Evolutionary conservation across 768 basidiomycete species (phyloP).

Genomic region (Termitomyces sp.): DNA sequence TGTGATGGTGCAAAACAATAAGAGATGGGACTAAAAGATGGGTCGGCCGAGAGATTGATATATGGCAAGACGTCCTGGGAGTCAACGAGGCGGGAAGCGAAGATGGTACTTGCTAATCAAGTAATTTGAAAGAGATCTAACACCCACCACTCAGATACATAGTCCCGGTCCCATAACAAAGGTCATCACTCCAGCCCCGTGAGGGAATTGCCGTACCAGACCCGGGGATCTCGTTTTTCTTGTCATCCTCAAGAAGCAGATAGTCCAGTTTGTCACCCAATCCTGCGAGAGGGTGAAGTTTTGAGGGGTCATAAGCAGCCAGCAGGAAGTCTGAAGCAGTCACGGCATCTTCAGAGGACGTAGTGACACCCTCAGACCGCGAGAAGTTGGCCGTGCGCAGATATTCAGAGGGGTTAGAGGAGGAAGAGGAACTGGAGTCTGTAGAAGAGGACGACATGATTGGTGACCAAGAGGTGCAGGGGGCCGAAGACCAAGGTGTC

Average conservation of each 20-base stretch:
- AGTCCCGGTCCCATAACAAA: conserved; percentile 98
- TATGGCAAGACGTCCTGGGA: conserved; percentile 61
- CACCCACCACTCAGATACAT: conserved; percentile 95
- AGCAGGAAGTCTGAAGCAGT: conserved; percentile 87
- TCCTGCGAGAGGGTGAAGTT: conserved; percentile 90
- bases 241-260: conserved; percentile 93
- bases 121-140: conserved; percentile 60
- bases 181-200: conserved; percentile 97
- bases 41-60: conserved; percentile 51
- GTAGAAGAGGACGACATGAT: conserved; percentile 26
- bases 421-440: conserved; percentile 33
- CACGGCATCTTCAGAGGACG: conserved; percentile 52
- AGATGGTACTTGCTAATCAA: conserved; percentile 42
- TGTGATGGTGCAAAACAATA: conserved; percentile 85
- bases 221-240: conserved; percentile 87
- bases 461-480: conserved; percentile 15
- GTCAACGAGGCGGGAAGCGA: conserved; percentile 48
- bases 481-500: not conserved
- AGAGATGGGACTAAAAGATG: conserved; percentile 53
- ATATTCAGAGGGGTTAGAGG: conserved; percentile 43
- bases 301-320: conserved; percentile 86
- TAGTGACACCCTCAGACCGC: conserved; percentile 31
- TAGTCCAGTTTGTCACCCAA: conserved; percentile 95
- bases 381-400: conserved; percentile 49
- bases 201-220: conserved; percentile 88